A percentile compares a stretch with the other conserved stretches of the same genome.
Evolutionary conservation across 2,329 filamentous ascomycete species (phyloP).

Genomic region (Elsinoe perseae): DNA sequence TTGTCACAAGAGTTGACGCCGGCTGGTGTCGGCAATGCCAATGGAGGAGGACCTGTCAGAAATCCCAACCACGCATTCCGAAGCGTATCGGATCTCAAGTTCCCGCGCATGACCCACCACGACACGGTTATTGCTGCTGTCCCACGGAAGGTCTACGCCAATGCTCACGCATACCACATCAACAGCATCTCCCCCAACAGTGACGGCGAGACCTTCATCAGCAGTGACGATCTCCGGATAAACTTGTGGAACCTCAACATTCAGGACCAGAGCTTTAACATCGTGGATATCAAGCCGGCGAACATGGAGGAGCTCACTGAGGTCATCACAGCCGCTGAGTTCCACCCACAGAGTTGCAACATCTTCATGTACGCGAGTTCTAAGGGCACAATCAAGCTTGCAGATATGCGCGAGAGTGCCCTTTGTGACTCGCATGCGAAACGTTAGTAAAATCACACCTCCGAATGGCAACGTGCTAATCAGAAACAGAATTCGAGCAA

Average conservation of each 20-base stretch:
- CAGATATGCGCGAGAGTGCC: constrained; percentile 95
- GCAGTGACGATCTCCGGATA: constrained; percentile 93
- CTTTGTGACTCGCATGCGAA: constrained; percentile 94
- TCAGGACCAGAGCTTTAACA: constrained; percentile 99
- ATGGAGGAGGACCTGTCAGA: constrained; percentile 70
- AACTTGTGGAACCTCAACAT: constrained; percentile 99
- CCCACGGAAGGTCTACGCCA: constrained; percentile 91
- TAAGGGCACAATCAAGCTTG: constrained; percentile 97
- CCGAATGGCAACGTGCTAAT: not conserved
- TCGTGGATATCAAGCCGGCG: constrained; percentile 98
- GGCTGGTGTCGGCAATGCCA: constrained; percentile 51
- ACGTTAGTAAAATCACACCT: constrained; percentile 50
- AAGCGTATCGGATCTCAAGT: constrained; percentile 73
- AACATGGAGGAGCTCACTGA: constrained; percentile 99
- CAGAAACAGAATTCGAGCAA: constrained; percentile 79
- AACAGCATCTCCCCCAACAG: constrained; percentile 99
- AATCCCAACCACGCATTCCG: constrained; percentile 69
- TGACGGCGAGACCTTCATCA: constrained; percentile 98
- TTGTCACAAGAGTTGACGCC: constrained; percentile 90
- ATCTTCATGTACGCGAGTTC: constrained; percentile 99
- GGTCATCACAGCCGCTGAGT: constrained; percentile 96
- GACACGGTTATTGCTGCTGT: constrained; percentile 97
- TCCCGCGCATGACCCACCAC: constrained; percentile 93
- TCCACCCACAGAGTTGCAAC: constrained; percentile 94
- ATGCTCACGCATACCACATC: constrained; percentile 98